These are phyloP conservation scores for Colletotrichum agaves DNA, from an alignment of 2,329 filamentous ascomycete species.

Conservation along the genomic window DNA sequence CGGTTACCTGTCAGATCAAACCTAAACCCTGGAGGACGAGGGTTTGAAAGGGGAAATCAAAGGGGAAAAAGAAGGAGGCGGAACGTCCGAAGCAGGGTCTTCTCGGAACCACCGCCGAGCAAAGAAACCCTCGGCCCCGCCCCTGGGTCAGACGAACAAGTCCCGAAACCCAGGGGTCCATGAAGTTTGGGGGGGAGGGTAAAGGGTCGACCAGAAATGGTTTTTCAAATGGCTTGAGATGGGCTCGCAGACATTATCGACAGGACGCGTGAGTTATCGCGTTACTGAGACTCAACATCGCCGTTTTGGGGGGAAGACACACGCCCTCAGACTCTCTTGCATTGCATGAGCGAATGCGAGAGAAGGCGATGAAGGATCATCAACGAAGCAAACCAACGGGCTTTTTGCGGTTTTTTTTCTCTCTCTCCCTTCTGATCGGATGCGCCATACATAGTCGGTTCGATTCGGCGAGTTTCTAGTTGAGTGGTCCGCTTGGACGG, in stretches of 20 bases:
- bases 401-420: no score
- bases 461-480: conserved; percentile 13
- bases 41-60: background rate
- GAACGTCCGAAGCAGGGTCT: conserved; percentile 6
- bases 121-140: no score
- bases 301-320: background rate
- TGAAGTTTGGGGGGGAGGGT: no score
- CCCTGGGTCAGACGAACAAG: conserved; percentile 18
- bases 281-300: background rate
- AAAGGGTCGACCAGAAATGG: no score
- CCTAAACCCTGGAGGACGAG: background rate
- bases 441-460: conserved; percentile 28
- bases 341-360: conserved; percentile 7
- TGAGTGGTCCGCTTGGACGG: conserved; percentile 28
- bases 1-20: background rate
- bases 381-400: background rate
- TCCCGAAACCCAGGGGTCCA: conserved; percentile 10
- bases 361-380: background rate
- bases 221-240: no score
- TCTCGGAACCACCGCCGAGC: conserved; percentile 13
- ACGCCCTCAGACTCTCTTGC: background rate
- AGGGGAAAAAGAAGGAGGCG: background rate
- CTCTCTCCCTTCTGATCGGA: conserved; percentile 15
- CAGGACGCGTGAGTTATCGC: background rate
- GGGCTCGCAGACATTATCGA: no score